Evolutionary conservation across 2,329 filamentous ascomycete species (phyloP), one percentile per base, ranked within the genome.

Genomic region (Colletotrichum sp.): DNA sequence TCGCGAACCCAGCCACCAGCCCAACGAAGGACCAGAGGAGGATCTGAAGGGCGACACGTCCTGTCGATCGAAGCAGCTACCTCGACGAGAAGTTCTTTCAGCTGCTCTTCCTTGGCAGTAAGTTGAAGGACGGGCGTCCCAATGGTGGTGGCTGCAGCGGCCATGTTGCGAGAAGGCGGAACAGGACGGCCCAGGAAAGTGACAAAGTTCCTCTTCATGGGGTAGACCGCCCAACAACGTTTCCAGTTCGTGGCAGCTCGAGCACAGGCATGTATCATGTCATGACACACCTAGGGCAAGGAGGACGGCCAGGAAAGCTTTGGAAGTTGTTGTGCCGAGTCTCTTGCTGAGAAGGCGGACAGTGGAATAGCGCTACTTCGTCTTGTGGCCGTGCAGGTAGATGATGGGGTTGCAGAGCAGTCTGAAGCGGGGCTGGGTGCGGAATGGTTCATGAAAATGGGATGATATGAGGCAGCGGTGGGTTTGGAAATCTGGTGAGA

Each of bases 1-100:
- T 98, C 95, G 55, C 95, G 93, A 13, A 97, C 95, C 95, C 95
- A 98, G 30, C 95, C 95, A 75, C 95, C 95, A 1, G 95, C 95
- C 90, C 94, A 96, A 66, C 95, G 93, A 62, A 97, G 87, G 21
- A 93, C 87, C 16, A 93, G 83, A 24, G 92, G 89, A 78, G 92
- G 89, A 78, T 92, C 88, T 16, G 85, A 81, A 12, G 91, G 81
- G 67, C 88, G 81, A 63, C 86, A 85, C 2, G 86, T 82, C 34
- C 84, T 80, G 79, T 94, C 90, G 77, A 96, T 92, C 80, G 92
- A 93, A 13, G 89, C 84, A 28, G 95, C 95, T n/a, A 96, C 94
- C 82, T 98, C 95, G 21, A 98, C 89, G 24, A 99, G 90, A 15
- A 98, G 90, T n/a, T 87, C 85, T 77, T 93, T 93, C 52, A 98